Percentiles rank a stretch among this genome's conserved stretches.
phyloP scores from a whole-genome alignment of 2,329 filamentous ascomycete genomes.

The Chaetomium sp. region DNA sequence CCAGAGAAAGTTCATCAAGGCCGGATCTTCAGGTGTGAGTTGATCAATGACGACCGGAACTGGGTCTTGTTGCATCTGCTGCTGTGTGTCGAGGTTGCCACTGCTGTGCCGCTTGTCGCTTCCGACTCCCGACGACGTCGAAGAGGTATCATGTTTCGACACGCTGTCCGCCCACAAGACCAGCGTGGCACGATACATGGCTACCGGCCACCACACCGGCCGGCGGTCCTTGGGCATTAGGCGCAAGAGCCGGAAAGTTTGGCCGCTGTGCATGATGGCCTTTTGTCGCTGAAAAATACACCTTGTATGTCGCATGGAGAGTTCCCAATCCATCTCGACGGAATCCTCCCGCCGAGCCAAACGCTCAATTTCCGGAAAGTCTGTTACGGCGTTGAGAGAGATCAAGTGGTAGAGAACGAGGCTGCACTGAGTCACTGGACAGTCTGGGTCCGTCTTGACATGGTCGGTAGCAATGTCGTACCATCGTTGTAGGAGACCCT shows the following conservation, averaged over 20 bases:
- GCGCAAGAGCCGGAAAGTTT: conserved; percentile 56
- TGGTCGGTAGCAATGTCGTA: conserved; percentile 56
- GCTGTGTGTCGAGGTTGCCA: background rate
- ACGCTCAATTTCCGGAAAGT: conserved; percentile 61
- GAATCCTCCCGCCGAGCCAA: conserved; percentile 56
- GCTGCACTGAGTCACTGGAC: conserved; percentile 56
- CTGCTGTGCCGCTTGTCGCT: conserved; percentile 15
- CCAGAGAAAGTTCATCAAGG: conserved; percentile 35
- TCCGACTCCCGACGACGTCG: conserved; percentile 24
- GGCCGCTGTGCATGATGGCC: conserved; percentile 60
- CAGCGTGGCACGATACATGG: conserved; percentile 60
- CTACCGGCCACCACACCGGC: conserved; percentile 65
- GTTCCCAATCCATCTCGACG: conserved; percentile 48
- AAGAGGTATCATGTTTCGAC: conserved; percentile 38
- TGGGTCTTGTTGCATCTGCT: background rate
- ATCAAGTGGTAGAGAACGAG: conserved; percentile 65
- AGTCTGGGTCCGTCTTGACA: conserved; percentile 48
- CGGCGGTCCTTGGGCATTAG: conserved; percentile 54
- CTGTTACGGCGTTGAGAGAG: conserved; percentile 60
- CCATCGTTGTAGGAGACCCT: conserved; percentile 59
- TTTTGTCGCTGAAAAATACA: conserved; percentile 59
- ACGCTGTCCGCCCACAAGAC: conserved; percentile 59
- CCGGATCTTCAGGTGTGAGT: conserved; percentile 34
- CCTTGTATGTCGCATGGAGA: conserved; percentile 51
- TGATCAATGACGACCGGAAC: conserved; percentile 33